Evolutionary conservation across 352 stramenopile genomes (phyloP), one percentile per base, ranked within the genome.

Genomic region (Globisporangium paroecandrum): DNA sequence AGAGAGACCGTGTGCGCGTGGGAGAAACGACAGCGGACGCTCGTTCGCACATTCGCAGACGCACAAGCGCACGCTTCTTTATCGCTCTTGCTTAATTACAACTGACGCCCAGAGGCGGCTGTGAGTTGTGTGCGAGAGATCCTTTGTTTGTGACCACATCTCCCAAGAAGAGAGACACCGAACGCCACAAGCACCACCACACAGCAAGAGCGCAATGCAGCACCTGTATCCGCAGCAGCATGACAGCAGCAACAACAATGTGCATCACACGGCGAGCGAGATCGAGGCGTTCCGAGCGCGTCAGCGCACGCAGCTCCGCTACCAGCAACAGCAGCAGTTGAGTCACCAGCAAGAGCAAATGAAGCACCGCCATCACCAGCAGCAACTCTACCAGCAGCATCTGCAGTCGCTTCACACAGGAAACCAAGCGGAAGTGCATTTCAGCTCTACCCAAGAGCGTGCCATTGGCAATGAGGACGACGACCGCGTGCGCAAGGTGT

Each of bases 251-350:
- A 49, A 32, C 58, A 51, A 3, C 41, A 49, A 7, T 18, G 55
- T 18, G 18, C 55, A 60, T 7, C 27, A 6, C 22, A 43, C 18
- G 0, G 51, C 63, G 38, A 68, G 55, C 51, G 76, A 85, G 32
- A 76, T 85, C 56, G 80, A 86, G 68, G 70, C 59, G 34, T 78
- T 80, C 43, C 79, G 79, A 27, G 77, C 72, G 41, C 73, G 68
- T 43, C 71, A 76, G 65, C 77, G 77, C 53, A 77, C 70, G 64
- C 66, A 78, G 36, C 68, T 68, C 64, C 75, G 77, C 8, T 43
- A 59, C 22, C 73, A 78, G 47, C 53, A 51, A 7, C 60, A 72
- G 15, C 9, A 27, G 3, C 34, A 53, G 7, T 18, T 61, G 15
- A 36, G 62, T 10, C 56, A 68, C 1, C 55, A 64, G 12, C 73